phyloP scores from a whole-genome alignment of 306 rosid species.

The Malus sylvestris region DNA sequence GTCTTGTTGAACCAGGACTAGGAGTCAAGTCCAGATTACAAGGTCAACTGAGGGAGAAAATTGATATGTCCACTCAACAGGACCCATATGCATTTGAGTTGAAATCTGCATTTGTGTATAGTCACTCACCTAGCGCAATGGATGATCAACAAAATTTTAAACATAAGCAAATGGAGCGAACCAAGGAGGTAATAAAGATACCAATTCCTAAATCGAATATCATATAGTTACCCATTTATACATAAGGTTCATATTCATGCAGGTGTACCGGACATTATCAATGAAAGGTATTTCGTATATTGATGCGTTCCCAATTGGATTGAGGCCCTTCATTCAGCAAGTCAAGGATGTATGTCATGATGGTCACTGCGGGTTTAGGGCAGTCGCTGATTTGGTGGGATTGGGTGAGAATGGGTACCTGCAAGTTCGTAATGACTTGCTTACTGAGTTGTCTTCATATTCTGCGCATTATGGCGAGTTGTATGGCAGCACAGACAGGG shows the following conservation, averaged over 20 bases:
- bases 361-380: constrained; percentile 14
- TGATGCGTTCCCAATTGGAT: background rate
- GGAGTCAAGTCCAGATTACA: background rate
- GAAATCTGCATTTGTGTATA: background rate
- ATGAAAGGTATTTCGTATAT: background rate
- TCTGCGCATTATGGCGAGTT: constrained; percentile 8
- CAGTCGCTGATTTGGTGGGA: constrained; percentile 8
- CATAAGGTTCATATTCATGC: background rate
- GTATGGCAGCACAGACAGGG: constrained; percentile 5
- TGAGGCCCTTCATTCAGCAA: background rate
- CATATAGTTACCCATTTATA: background rate
- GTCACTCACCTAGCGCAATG: background rate
- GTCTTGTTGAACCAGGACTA: background rate
- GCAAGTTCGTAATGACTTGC: constrained; percentile 12
- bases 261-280: background rate
- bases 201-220: background rate
- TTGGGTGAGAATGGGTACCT: constrained; percentile 5
- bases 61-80: background rate
- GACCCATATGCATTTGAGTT: background rate
- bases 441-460: constrained; percentile 9
- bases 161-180: background rate
- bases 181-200: constrained; percentile 3
- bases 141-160: background rate
- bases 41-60: constrained; percentile 3
- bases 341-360: constrained; percentile 8